Conservation (phyloP, 1,284 basidiomycete genomes). For the Cryptococcus sp. region DNA sequence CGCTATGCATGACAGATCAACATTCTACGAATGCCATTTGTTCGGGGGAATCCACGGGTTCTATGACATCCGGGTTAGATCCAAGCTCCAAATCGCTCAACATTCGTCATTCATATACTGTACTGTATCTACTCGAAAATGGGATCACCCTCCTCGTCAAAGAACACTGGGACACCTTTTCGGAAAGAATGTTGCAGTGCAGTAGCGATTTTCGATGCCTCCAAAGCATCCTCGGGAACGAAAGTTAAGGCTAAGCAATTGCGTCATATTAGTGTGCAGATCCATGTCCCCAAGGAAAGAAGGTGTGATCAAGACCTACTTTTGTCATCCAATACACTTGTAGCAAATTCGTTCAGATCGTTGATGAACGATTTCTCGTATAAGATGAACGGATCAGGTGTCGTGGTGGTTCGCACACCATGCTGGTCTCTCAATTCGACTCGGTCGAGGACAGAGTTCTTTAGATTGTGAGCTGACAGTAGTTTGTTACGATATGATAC, state of each 20-base stretch:
- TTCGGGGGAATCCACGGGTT: no score
- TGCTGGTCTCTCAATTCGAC: constrained; percentile 24
- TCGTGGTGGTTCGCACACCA: constrained; percentile 24
- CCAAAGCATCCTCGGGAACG: constrained; percentile 2
- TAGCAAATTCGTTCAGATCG: constrained; percentile 20
- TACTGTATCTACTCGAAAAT: not conserved
- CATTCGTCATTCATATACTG: no score
- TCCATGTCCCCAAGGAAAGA: no score
- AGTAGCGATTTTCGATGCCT: constrained; percentile 11
- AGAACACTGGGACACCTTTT: constrained; percentile 8
- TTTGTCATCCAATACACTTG: constrained; percentile 18
- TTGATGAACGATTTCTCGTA: constrained; percentile 20
- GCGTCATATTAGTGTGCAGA: no score
- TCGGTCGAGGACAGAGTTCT: constrained; percentile 21
- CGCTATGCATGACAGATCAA: no score
- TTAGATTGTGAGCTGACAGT: not conserved
- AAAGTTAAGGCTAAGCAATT: not conserved
- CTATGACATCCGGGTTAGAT: no score
- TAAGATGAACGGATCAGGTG: constrained; percentile 5
- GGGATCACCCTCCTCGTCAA: constrained; percentile 11
- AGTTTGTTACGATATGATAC: not conserved
- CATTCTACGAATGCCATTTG: no score
- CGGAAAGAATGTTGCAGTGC: constrained; percentile 10
- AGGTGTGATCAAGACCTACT: constrained; percentile 4
- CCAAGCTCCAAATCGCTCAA: no score